Percentiles rank a stretch among this genome's conserved stretches.
These are phyloP conservation scores for Echria macrotheca DNA, from an alignment of 495 filamentous ascomycete genomes.

Conservation along the genomic window DNA sequence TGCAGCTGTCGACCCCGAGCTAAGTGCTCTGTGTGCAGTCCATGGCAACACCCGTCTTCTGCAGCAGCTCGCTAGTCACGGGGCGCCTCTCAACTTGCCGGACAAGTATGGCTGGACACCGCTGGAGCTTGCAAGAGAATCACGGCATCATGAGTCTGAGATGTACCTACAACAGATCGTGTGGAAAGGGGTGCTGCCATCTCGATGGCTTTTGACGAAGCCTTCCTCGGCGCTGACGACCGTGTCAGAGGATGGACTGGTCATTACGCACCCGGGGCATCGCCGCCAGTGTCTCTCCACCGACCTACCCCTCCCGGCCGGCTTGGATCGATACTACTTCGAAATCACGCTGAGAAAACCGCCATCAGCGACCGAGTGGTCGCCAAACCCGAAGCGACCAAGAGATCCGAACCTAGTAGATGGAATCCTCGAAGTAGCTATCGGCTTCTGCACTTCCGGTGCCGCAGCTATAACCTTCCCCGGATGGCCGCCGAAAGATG, in stretches of 20 bases:
- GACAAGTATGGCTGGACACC: conserved; percentile 27
- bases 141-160: conserved; percentile 1
- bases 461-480: conserved; percentile 21
- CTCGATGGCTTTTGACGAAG: conserved; percentile 10
- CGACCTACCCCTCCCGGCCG: conserved; percentile 19
- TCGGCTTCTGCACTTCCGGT: conserved; percentile 22
- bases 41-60: conserved; percentile 19
- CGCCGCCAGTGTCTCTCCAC: conserved; percentile 15
- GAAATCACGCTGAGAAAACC: conserved; percentile 13
- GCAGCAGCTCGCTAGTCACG: conserved; percentile 9
- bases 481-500: conserved; percentile 7
- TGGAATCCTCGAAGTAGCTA: no score
- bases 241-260: conserved; percentile 5
- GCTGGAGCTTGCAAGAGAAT: conserved; percentile 17
- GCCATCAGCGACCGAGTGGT: not conserved
- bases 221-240: conserved; percentile 6
- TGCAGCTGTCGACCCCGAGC: conserved; percentile 14
- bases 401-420: no score
- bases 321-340: conserved; percentile 24
- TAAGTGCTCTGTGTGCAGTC: conserved; percentile 17
- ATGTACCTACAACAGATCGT: conserved; percentile 19
- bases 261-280: conserved; percentile 3
- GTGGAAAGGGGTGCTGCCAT: conserved; percentile 18
- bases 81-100: conserved; percentile 14
- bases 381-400: not conserved